Evolutionary conservation across 768 basidiomycete species (phyloP), one percentile per base, ranked within the genome.

Genomic region (Tulasnella sp.): DNA sequence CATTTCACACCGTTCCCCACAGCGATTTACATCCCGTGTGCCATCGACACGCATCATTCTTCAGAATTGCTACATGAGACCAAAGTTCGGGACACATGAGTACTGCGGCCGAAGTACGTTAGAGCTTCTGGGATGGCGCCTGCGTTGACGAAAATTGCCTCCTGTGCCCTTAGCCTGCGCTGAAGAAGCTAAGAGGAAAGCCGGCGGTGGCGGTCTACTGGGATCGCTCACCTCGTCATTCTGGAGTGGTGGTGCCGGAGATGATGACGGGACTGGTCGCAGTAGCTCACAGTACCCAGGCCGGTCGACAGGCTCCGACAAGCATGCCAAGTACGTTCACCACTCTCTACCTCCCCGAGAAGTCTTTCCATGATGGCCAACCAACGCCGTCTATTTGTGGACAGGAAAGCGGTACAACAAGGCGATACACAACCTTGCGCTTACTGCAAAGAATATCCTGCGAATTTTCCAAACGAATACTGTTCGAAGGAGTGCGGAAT

Each of bases 401-500:
- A 77, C 37, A 78, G 77, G 37, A 64, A 78, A 69, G 77, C 77
- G 6, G 77, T 78, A 22, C 28, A 42, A 44, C 69, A 28, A 12
- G 50, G 77, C 40, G 77, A 78, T 1, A 60, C 58, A 4, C 22
- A 37, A 20, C 16, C 77, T 16, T 78, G 77, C 60, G 48, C 77
- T 14, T n/a, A 3, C 28, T 78, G 77, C 54, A 24, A 58, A 44
- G 60, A 58, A 40, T 44, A 14, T 24, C 77, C 77, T 1, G 54
- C 60, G 7, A 69, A 28, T n/a, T 54, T 37, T 14, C 48, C 48
- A 12, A 69, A 54, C 58, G 60, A 78, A 34, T 44, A 58, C 34
- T 78, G 77, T 42, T 69, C 77, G 40, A 58, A 69, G 42, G 40
- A 64, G 14, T 78, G 77, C 58, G 77, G 28, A 20, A 54, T 78